Percentiles rank a stretch among this genome's conserved stretches.
These are phyloP conservation scores for Debaryomyces robertsiae DNA, from an alignment of 1,139 yeast species.

Conservation along the genomic window DNA sequence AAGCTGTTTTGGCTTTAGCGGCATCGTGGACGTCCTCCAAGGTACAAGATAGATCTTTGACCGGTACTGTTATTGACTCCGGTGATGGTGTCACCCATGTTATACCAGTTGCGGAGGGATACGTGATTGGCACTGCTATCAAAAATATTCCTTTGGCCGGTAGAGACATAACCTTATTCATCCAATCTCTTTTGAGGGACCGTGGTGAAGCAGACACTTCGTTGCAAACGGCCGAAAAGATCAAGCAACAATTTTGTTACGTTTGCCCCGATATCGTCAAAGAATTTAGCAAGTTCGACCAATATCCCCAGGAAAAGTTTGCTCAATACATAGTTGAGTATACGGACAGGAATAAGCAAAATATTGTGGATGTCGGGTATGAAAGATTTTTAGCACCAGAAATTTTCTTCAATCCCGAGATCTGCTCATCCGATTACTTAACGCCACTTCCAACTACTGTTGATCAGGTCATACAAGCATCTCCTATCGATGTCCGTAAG, in stretches of 20 bases:
- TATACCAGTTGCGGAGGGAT: constrained; percentile 98
- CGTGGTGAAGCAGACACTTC: constrained; percentile 96
- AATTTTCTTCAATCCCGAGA: constrained; percentile 97
- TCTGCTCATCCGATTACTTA: constrained; percentile 89
- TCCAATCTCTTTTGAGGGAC: constrained; percentile 91
- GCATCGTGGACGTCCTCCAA: constrained; percentile 99
- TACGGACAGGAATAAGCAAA: constrained; percentile 63
- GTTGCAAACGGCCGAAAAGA: constrained; percentile 91
- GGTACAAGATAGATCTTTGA: constrained; percentile 90
- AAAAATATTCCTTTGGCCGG: constrained; percentile 98
- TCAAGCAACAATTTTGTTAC: constrained; percentile 94
- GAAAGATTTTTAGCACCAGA: constrained; percentile 98
- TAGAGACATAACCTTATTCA: constrained; percentile 91
- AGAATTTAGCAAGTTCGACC: constrained; percentile 92
- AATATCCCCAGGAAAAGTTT: constrained; percentile 85
- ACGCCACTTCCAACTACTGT: constrained; percentile 96
- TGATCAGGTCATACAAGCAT: constrained; percentile 90
- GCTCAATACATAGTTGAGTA: constrained; percentile 91
- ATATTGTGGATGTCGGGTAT: constrained; percentile 89
- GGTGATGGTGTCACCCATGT: constrained; percentile 99
- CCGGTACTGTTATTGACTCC: constrained; percentile 97
- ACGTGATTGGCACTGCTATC: constrained; percentile 95
- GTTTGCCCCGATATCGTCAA: constrained; percentile 97
- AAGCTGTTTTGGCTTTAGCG: constrained; percentile 96
- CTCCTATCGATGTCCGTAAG: constrained; percentile 97